Base-by-base conservation (phyloP, 345 rosid genomes). In the Gossypium australe region DNA sequence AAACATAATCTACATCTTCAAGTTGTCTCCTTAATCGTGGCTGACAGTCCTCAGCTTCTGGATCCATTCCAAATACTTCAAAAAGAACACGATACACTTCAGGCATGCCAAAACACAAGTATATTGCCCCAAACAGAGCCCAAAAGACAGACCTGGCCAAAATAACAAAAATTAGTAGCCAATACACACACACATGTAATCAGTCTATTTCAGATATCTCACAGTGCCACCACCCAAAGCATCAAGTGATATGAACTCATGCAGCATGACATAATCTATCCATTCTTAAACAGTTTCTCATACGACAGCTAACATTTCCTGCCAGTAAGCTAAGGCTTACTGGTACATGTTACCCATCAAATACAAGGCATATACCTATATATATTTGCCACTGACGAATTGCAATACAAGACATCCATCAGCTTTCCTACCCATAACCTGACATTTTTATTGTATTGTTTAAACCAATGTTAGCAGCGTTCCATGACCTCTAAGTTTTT, bases 1-100 rank as follows among this genome's bases (percentile, higher is more conserved):
- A 92, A 61, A 95, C 99, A 81, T 87, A 89, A 84, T 95, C 98
- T 71, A 93, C 96, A 76, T 95, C 98, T 84, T 90, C 97, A 29
- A 91, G 98, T 79, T 95, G 99, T 77, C 99, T 90, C 73, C 99
- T 89, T 34, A 90, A 76, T 71, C 86, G 90, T 62, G 99, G 99
- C 53, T 93, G 96, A 82, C 96, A 92, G 4, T 93, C 98, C 45
- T 93, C 97, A 7, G 91, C 91, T 17, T 93, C 98, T 45, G 97
- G 98, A 68, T 95, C 99, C 99, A 95, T 90, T 76, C 94, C 99
- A 72, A 95, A 93, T 14, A 95, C 99, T 83, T 95, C 97, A 70
- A 95, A 95, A 65, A 95, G 96, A 48, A 91, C 86, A 25, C 94
- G 93, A 71, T 91, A 95, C 65, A 95, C 99, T 84, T 95, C 98